A percentile compares a stretch with the other conserved stretches of the same genome.
phyloP scores from a whole-genome alignment of 1,284 basidiomycete species.

The Cystobasidium pallidum region DNA sequence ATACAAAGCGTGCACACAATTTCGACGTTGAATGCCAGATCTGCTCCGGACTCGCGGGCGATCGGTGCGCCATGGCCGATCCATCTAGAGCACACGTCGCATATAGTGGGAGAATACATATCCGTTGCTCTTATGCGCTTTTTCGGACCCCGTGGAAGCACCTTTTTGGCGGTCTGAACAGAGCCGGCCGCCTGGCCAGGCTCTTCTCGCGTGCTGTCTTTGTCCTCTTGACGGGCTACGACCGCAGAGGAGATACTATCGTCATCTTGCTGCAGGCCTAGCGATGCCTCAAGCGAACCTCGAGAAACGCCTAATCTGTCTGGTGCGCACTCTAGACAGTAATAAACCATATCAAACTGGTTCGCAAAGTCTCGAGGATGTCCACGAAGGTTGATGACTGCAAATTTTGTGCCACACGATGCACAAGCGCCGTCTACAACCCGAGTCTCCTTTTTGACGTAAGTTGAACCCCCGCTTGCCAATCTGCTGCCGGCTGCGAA shows the following conservation, averaged over 20 bases:
- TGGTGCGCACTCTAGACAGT: constrained; percentile 25
- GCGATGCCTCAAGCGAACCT: neutral
- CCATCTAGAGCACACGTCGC: constrained; percentile 31
- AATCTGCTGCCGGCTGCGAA: neutral
- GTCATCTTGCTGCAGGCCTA: neutral
- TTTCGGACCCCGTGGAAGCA: constrained; percentile 1
- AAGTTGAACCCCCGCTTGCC: neutral
- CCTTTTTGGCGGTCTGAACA: neutral
- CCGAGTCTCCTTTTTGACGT: constrained; percentile 16
- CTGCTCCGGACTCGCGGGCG: constrained; percentile 1
- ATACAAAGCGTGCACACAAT: constrained; percentile 47
- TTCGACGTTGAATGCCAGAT: constrained; percentile 45
- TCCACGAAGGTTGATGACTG: constrained; percentile 22
- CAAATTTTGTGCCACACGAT: constrained; percentile 18
- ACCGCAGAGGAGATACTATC: neutral
- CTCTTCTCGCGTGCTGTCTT: neutral
- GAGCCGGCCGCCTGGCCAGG: neutral
- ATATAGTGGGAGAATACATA: constrained; percentile 3
- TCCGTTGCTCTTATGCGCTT: constrained; percentile 18
- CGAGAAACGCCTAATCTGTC: neutral
- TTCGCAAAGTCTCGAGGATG: constrained; percentile 16
- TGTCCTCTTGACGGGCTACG: neutral
- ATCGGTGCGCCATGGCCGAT: constrained; percentile 26
- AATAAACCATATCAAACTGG: constrained; percentile 17
- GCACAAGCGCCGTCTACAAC: constrained; percentile 14